Base-by-base conservation (phyloP, 2,329 filamentous ascomycete genomes). In the Massarina eburnea region DNA sequence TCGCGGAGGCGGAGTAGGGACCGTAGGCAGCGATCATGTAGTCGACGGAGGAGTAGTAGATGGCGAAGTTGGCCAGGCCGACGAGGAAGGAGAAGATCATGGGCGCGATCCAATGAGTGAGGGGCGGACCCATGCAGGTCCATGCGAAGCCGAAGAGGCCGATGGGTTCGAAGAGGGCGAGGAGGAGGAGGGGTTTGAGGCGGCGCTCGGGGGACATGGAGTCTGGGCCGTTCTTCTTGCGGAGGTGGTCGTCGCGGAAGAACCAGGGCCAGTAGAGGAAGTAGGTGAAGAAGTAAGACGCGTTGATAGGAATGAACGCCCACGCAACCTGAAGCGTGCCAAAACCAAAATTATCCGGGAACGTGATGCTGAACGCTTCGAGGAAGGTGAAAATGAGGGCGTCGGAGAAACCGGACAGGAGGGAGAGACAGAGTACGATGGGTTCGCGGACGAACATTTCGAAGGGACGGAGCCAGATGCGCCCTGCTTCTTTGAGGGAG, bases 341-440 rank as follows among this genome's bases (percentile, higher is more conserved):
- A 52, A 89, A 89, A 18, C 69, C 62, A 80, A 84, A 89, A 38
- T 61, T 59, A 57, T 88, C 82, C 5, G 72, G 68, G 58, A 88
- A 86, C 1, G 89, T 84, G 5, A 86, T 73, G 0, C 72, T 71
- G 57, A 88, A 89, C 0, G 81, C 85, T 64, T 89, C 84, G 40
- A 89, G 82, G 63, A 86, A 88, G 69, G 86, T 87, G 73, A 89
- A 90, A 68, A 90, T 89, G 12, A 90, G 78, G 3, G 85, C 85
- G 46, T 90, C 86, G 3, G 81, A 83, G 73, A 90, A 90, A 22
- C 87, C 86, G 1, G 81, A 85, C 2, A 90, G 80, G 0, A 89
- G 78, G 2, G 86, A 89, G 6, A 89, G 74, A 19, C 80, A 81
- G 10, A 86, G 71, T 8, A 90, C 86, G 46, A 90, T 89, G 6